Conservation (phyloP, 495 filamentous ascomycete species). For the Neurospora intermedia region DNA sequence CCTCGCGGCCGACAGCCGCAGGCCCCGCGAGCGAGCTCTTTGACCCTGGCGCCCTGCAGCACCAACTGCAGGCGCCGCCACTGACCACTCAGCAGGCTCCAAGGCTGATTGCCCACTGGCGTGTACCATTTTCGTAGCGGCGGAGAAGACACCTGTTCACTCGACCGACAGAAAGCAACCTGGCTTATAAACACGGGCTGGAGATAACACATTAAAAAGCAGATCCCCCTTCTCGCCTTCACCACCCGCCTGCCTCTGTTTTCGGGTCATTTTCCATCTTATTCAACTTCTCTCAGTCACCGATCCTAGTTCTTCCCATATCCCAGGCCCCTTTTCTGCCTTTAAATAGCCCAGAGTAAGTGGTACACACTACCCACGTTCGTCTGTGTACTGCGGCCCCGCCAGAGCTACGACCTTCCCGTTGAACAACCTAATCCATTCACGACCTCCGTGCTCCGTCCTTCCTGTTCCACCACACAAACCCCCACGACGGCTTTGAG, state of each 20-base stretch:
- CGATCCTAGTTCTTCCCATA: not conserved
- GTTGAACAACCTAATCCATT: not conserved
- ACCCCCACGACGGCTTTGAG: not conserved
- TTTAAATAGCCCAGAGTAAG: slow-evolving; percentile 21
- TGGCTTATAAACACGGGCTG: slow-evolving; percentile 11
- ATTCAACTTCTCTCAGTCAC: not conserved
- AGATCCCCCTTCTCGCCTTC: slow-evolving; percentile 6
- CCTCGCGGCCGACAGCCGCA: not conserved
- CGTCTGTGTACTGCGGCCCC: not conserved
- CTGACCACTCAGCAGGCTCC: slow-evolving; percentile 1
- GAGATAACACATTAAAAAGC: slow-evolving; percentile 18
- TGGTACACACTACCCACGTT: slow-evolving; percentile 1
- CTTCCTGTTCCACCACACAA: not conserved
- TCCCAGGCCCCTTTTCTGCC: slow-evolving; percentile 11
- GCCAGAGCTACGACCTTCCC: not conserved
- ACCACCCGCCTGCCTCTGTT: slow-evolving; percentile 1
- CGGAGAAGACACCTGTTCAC: slow-evolving; percentile 28
- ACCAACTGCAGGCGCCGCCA: not conserved
- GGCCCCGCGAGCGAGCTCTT: not conserved
- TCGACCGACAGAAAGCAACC: slow-evolving; percentile 8
- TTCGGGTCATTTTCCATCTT: slow-evolving; percentile 3
- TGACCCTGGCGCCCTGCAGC: not conserved
- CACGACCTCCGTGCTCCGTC: not conserved
- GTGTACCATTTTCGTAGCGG: not conserved
- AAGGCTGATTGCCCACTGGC: slow-evolving; percentile 4